These are phyloP conservation scores for Cutaneotrichosporon cavernicola DNA, from an alignment of 1,284 basidiomycete species.

Conservation along the genomic window DNA sequence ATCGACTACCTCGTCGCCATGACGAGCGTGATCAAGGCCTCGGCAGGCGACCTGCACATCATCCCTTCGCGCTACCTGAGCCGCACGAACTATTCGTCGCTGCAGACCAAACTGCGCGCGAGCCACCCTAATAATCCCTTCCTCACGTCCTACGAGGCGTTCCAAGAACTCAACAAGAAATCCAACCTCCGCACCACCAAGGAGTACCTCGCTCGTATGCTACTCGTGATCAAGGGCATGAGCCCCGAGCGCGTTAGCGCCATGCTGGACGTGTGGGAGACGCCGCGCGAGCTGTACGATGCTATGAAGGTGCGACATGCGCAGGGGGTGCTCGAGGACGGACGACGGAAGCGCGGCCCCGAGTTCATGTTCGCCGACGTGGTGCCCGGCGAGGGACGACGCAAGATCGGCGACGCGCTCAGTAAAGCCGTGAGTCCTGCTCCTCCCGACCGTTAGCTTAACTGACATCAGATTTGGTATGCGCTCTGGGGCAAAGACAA, in stretches of 20 bases:
- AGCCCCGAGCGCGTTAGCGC: constrained; percentile 57
- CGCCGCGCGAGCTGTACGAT: constrained; percentile 53
- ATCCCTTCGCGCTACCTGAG: constrained; percentile 54
- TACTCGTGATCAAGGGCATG: constrained; percentile 58
- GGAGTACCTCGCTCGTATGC: constrained; percentile 58
- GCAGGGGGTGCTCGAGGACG: constrained; percentile 22
- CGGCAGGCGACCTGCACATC: constrained; percentile 49
- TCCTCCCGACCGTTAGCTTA: not conserved
- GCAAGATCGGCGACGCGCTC: constrained; percentile 54
- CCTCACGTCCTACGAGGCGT: constrained; percentile 56
- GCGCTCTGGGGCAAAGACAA: constrained; percentile 2
- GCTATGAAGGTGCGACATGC: constrained; percentile 38
- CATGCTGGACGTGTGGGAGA: constrained; percentile 56
- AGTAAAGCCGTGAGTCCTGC: constrained; percentile 30
- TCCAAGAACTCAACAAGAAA: constrained; percentile 58
- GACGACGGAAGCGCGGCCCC: constrained; percentile 17
- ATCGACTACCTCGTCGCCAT: constrained; percentile 57
- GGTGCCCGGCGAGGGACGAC: constrained; percentile 47
- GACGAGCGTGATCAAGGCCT: constrained; percentile 54
- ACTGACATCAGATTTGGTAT: not conserved
- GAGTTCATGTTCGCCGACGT: constrained; percentile 49
- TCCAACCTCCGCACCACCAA: constrained; percentile 53
- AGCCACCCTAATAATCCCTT: constrained; percentile 39
- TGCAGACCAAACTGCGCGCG: constrained; percentile 49
- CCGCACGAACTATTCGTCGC: constrained; percentile 36